Base-by-base conservation (phyloP, 208 protist species). In the Leishmania guyanensis region DNA sequence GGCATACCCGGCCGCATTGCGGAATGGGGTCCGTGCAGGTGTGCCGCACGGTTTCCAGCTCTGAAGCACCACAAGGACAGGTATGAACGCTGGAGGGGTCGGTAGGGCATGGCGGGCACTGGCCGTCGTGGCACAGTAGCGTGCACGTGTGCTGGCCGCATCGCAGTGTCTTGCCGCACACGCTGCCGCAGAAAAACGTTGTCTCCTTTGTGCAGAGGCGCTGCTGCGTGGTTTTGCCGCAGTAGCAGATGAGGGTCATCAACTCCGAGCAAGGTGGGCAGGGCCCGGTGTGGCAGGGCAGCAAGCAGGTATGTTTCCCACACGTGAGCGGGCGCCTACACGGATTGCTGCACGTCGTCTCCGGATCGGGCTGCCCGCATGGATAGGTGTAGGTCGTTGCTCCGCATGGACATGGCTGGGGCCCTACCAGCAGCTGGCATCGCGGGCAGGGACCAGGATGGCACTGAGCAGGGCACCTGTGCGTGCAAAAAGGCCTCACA, bases 1-100 rank as follows among this genome's bases (percentile, higher is more conserved):
- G 78, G 82, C 93, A 97, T 26, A 92, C 68, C 26, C 77, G 73
- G 17, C 84, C 86, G 72, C 93, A 97, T 1, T 83, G 86, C 10
- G 92, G 91, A 77, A 97, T 89, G 6, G 89, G 91, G 69, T 97
- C 93, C 29, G 69, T 81, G 74, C 93, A 97, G 0, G 79, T 85
- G 17, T 66, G 62, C 43, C 87, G 88, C 20, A 36, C 12, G 36
- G 50, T 60, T 10, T 62, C 78, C 16, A 95, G 80, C 56, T 84
- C 75, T 22, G 78, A 75, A 33, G 77, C 46, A 2, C 92, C 92
- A 54, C 93, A 97, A 4, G 92, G 90, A 77, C 93, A 97, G 16
- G 88, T 91, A 50, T 70, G 64, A 39, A 97, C 85, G 76, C 86
- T 68, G 36, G 80, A 74, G 2, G 89, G 88, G 82, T 95, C 91